Percentiles rank a stretch among this genome's conserved stretches.
Evolutionary conservation across 495 filamentous ascomycete species (phyloP).

Genomic region (Lepidopterella palustris): DNA sequence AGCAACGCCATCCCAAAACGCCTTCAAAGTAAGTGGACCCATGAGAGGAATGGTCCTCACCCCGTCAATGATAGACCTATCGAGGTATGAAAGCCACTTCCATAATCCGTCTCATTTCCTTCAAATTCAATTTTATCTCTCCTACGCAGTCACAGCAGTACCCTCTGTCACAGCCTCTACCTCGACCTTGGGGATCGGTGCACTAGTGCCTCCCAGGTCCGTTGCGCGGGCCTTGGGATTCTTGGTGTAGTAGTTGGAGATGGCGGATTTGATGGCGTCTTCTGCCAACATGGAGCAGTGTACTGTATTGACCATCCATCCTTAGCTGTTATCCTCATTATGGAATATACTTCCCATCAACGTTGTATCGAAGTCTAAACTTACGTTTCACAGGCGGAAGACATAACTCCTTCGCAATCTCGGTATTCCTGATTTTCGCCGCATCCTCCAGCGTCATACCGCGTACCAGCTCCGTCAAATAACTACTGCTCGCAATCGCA

Average conservation of each 20-base stretch:
- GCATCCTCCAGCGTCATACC: constrained; percentile 97
- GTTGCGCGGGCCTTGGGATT: constrained; percentile 70
- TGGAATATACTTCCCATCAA: not conserved
- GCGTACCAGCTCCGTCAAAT: constrained; percentile 84
- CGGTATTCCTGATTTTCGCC: constrained; percentile 83
- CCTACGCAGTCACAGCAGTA: constrained; percentile 14
- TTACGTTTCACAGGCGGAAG: constrained; percentile 88
- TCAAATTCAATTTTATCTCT: constrained; percentile 9
- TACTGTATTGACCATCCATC: constrained; percentile 43
- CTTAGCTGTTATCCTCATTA: not conserved
- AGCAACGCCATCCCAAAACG: not conserved
- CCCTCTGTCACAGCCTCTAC: constrained; percentile 35
- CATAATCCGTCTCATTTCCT: not conserved
- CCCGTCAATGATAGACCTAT: not conserved
- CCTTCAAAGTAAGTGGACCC: not conserved
- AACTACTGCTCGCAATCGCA: constrained; percentile 85
- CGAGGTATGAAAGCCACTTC: not conserved
- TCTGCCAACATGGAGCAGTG: constrained; percentile 99
- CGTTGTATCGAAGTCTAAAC: constrained; percentile 37
- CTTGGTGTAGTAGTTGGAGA: constrained; percentile 96
- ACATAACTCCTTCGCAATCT: constrained; percentile 95
- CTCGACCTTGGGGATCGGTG: constrained; percentile 44
- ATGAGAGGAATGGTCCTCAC: not conserved
- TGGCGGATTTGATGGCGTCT: constrained; percentile 99
- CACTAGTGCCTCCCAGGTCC: constrained; percentile 64